Evolutionary conservation across 2,329 filamentous ascomycete species (phyloP), one percentile per base, ranked within the genome.

Genomic region (Colletotrichum costaricense): DNA sequence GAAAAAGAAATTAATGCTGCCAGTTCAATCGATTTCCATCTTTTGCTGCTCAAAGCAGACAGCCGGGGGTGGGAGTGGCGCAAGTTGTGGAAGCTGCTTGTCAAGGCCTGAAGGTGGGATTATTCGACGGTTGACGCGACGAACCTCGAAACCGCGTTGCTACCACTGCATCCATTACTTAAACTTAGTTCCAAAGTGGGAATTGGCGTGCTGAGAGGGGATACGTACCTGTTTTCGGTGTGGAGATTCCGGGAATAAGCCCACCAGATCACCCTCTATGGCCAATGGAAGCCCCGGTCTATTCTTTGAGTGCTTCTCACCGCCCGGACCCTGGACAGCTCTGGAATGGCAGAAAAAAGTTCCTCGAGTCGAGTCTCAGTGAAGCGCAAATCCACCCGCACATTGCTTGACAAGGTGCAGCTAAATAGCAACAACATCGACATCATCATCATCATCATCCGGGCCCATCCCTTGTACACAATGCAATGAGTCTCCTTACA

Each of bases 401-500:
- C n/a, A 28, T 33, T 22, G 22, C 28, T 30, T 16, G 8, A 16
- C 35, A 49, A 49, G 57, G 30, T 49, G 42, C 42, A 46, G 33
- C 26, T 24, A 28, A 35, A 74, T 19, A 38, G 26, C 38, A 28
- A 22, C 49, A 67, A 60, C 57, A 30, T 63, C 12, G 33, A 12
- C 38, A 49, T 3, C 42, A 38, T 30, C 38, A 28, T 26, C 49
- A 70, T 63, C 57, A 35, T 62, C 12, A 33, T n/a, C 38, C 64
- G 55, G 60, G 49, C 38, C 54, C 49, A 64, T 60, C 19, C 55
- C 65, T 26, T 22, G 28, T 30, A 62, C 65, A 54, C 56, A 69
- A 72, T 75, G 66, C 75, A 75, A 76, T 76, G 76, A 76, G 65
- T 66, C 67, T 67, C n/a, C 54, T 75, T 58, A 24, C 63, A 24